Conservation (phyloP, 2,329 filamentous ascomycete species). For the Calonectria hongkongensis region DNA sequence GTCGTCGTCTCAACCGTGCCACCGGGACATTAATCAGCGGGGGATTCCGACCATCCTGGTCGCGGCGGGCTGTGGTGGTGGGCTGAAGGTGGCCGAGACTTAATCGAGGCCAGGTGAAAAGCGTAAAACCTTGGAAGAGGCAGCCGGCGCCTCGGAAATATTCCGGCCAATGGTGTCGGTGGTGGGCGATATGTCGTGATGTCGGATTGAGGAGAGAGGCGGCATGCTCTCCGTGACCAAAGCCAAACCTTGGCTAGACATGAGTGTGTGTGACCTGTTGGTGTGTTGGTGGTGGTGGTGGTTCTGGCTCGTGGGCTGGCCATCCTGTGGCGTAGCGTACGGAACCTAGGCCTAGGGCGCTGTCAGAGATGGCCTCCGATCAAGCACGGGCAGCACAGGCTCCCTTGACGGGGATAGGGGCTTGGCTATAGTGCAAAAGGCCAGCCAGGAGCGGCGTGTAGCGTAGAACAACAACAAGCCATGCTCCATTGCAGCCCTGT, state of each 20-base stretch:
- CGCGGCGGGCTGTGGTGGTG: conserved; percentile 7
- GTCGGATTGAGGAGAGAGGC: background rate
- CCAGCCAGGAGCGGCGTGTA: background rate
- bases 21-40: conserved; percentile 33
- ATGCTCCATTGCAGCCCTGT: background rate
- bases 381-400: conserved; percentile 3
- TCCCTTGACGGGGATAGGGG: background rate
- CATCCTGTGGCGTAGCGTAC: conserved; percentile 23
- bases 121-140: conserved; percentile 11
- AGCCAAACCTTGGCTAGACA: conserved; percentile 13
- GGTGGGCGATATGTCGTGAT: conserved; percentile 26
- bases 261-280: conserved; percentile 5
- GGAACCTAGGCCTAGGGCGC: conserved; percentile 22
- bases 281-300: background rate
- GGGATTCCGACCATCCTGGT: conserved; percentile 26
- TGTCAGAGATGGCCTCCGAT: conserved; percentile 26
- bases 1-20: conserved; percentile 1
- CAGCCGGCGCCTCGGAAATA: conserved; percentile 24
- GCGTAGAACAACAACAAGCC: background rate
- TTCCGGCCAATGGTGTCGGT: conserved; percentile 22
- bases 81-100: conserved; percentile 12
- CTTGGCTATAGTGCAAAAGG: background rate
- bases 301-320: conserved; percentile 1
- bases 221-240: conserved; percentile 22
- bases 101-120: conserved; percentile 18